These are phyloP conservation scores for Monsonia emarginata DNA, from an alignment of 441 rosid species.

Conservation along the genomic window DNA sequence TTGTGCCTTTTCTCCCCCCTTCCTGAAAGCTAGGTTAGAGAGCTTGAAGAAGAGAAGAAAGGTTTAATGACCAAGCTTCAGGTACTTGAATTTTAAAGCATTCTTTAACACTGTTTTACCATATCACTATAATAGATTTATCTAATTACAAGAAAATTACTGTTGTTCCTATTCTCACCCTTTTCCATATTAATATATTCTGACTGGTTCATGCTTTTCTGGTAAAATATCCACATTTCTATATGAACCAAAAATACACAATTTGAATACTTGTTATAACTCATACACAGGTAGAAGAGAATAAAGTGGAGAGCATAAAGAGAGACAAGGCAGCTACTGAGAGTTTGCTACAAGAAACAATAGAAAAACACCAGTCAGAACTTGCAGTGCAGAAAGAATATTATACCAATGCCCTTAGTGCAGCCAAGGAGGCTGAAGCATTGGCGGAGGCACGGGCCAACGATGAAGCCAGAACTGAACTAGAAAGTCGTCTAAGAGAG, in stretches of 20 bases:
- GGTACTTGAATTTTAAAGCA: slow-evolving; percentile 38
- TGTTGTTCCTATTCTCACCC: neutral
- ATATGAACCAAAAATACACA: neutral
- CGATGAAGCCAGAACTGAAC: slow-evolving; percentile 78
- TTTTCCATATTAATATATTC: neutral
- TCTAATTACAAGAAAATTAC: neutral
- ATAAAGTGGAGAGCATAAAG: slow-evolving; percentile 81
- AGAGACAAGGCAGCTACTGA: slow-evolving; percentile 90
- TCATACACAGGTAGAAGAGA: slow-evolving; percentile 71
- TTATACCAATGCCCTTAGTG: slow-evolving; percentile 72
- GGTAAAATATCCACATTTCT: neutral
- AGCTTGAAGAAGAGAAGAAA: slow-evolving; percentile 96
- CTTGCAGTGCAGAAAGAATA: slow-evolving; percentile 73
- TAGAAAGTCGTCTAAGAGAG: slow-evolving; percentile 75
- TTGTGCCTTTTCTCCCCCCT: slow-evolving; percentile 16
- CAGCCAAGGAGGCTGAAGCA: slow-evolving; percentile 94
- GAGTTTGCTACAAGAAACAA: slow-evolving; percentile 84
- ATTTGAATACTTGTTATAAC: neutral
- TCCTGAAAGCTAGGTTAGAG: slow-evolving; percentile 58
- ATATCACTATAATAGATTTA: neutral
- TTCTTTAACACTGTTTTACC: slow-evolving; percentile 9
- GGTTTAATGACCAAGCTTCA: slow-evolving; percentile 85
- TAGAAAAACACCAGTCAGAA: slow-evolving; percentile 88
- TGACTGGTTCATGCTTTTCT: neutral
- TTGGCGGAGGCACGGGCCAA: slow-evolving; percentile 85